A percentile compares a stretch with the other conserved stretches of the same genome.
Conservation (phyloP, 768 basidiomycete genomes). For the Collybia mongolica region DNA sequence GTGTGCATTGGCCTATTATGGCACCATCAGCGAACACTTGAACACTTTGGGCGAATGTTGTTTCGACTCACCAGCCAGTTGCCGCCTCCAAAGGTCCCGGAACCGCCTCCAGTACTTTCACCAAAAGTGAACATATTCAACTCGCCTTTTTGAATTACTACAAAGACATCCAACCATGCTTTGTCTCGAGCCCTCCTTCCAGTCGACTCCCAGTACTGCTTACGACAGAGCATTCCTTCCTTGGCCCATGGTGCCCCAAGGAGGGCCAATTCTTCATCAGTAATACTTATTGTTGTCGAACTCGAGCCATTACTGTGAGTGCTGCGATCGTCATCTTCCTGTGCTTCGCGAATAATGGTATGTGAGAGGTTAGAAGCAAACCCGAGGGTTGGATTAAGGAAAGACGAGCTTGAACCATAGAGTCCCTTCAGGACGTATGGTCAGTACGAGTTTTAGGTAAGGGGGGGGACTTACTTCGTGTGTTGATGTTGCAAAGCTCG, state of each 20-base stretch:
- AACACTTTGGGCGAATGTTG: neutral
- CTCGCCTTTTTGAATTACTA: conserved; percentile 93
- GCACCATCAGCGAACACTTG: neutral
- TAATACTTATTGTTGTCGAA: conserved; percentile 80
- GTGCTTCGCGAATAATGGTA: conserved; percentile 93
- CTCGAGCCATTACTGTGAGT: conserved; percentile 59
- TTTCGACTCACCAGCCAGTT: conserved; percentile 90
- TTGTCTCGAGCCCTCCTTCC: conserved; percentile 88
- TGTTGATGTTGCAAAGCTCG: conserved; percentile 88
- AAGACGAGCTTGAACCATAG: conserved; percentile 64
- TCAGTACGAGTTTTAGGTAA: neutral
- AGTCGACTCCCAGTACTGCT: conserved; percentile 88
- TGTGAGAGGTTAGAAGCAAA: conserved; percentile 96
- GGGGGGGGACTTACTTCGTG: conserved; percentile 57
- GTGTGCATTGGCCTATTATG: conserved; percentile 76
- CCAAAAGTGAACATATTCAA: conserved; percentile 97
- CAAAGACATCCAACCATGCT: conserved; percentile 91
- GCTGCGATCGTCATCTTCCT: conserved; percentile 84
- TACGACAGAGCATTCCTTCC: conserved; percentile 93
- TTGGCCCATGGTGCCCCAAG: conserved; percentile 99
- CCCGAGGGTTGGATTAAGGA: conserved; percentile 85
- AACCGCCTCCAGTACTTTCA: conserved; percentile 57
- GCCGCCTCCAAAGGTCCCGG: conserved; percentile 84
- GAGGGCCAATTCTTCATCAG: conserved; percentile 93
- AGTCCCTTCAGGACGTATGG: conserved; percentile 37